Evolutionary conservation across 2,329 filamentous ascomycete genomes (phyloP).

Genomic region (Cytospora piceae): DNA sequence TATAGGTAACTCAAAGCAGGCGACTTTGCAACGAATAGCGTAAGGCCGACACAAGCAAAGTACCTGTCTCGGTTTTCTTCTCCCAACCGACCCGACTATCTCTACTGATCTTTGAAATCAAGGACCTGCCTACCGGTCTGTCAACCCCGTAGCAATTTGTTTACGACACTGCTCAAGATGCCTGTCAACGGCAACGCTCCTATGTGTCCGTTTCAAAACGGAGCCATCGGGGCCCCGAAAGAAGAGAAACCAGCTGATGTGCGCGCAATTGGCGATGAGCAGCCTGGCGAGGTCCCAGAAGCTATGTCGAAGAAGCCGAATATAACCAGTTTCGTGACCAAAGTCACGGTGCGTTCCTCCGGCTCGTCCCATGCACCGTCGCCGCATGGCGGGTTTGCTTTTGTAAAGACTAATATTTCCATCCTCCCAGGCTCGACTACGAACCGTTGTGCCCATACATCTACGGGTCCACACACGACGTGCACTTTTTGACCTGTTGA

Average conservation of each 20-base stretch:
- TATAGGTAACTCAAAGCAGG: neutral
- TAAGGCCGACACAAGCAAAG: neutral
- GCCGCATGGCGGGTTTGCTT: neutral
- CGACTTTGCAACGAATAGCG: neutral
- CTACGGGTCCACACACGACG: neutral
- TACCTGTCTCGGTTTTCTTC: neutral
- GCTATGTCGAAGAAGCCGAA: neutral
- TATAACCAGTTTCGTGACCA: constrained; percentile 1
- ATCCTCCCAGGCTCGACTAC: constrained; percentile 5
- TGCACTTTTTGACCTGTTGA: neutral
- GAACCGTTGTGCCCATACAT: neutral
- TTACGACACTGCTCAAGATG: neutral
- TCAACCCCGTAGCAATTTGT: neutral
- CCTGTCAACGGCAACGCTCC: neutral
- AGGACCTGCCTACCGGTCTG: neutral
- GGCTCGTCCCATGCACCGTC: too few species aligned
- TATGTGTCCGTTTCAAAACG: neutral
- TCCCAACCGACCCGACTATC: neutral
- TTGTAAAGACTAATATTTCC: neutral
- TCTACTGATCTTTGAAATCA: neutral
- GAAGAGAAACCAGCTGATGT: neutral
- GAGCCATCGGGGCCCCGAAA: neutral
- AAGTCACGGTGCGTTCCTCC: constrained; percentile 1
- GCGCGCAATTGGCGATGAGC: too few species aligned
- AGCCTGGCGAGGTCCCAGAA: neutral